Evolutionary conservation across 2,329 filamentous ascomycete genomes (phyloP).

Genomic region (Colletotrichum abscissum): DNA sequence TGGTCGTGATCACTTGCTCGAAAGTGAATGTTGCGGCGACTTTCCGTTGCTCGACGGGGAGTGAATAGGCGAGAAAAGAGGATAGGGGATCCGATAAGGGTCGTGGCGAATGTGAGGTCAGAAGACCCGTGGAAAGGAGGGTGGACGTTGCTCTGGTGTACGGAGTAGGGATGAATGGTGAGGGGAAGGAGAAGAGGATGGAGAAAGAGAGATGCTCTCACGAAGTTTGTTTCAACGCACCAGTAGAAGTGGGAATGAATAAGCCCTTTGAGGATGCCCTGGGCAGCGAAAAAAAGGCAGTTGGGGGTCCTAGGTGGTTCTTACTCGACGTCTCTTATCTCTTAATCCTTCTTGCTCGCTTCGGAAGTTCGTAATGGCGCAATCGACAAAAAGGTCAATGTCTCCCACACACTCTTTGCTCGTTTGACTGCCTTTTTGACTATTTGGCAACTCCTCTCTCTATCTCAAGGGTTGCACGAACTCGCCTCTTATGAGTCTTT

Average conservation of each 20-base stretch:
- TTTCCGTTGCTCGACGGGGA: neutral
- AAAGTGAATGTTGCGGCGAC: neutral
- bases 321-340: neutral
- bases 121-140: constrained; percentile 3
- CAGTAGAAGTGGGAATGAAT: constrained; percentile 11
- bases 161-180: neutral
- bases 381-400: neutral
- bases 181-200: neutral
- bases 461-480: neutral
- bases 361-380: neutral
- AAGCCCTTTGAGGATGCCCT: neutral
- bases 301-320: neutral
- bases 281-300: constrained; percentile 2
- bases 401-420: neutral
- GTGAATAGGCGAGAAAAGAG: neutral
- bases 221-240: constrained; percentile 28
- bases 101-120: neutral
- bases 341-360: neutral
- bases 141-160: neutral
- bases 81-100: neutral
- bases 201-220: constrained; percentile 21
- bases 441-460: neutral
- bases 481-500: neutral
- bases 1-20: neutral
- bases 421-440: neutral